Evolutionary conservation across 768 basidiomycete genomes (phyloP).

Genomic region (Auricularia heimuer): DNA sequence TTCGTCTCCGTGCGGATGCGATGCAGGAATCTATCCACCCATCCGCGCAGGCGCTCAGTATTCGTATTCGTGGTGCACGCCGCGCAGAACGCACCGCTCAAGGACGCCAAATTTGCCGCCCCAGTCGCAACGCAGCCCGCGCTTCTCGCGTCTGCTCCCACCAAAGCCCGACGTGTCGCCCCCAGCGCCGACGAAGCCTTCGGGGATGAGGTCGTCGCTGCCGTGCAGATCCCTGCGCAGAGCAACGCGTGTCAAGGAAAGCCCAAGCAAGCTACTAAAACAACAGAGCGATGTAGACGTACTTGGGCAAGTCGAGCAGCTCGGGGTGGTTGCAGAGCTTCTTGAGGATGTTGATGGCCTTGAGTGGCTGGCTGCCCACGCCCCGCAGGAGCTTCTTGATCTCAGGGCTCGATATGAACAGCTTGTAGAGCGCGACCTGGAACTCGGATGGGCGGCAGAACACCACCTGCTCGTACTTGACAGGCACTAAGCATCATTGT

Average conservation of each 20-base stretch:
- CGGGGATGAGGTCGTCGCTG: constrained; percentile 71
- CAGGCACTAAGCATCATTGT: constrained; percentile 56
- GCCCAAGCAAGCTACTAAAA: too few species aligned
- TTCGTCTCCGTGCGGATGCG: constrained; percentile 70
- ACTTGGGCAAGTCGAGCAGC: constrained; percentile 63
- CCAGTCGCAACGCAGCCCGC: constrained; percentile 65
- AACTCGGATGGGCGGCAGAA: constrained; percentile 82
- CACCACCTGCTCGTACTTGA: constrained; percentile 98
- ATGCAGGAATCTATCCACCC: constrained; percentile 59
- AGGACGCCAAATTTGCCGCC: constrained; percentile 88
- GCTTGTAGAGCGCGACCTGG: constrained; percentile 74
- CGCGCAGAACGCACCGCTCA: constrained; percentile 52
- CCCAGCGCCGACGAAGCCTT: constrained; percentile 51
- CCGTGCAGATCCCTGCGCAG: constrained; percentile 58
- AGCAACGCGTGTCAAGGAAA: too few species aligned
- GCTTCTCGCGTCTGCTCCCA: constrained; percentile 24
- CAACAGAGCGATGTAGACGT: too few species aligned
- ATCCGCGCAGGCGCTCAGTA: background rate
- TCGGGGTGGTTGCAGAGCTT: constrained; percentile 96
- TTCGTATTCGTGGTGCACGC: too few species aligned
- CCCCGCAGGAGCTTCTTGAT: constrained; percentile 86
- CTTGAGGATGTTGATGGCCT: constrained; percentile 89
- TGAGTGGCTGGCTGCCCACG: constrained; percentile 83
- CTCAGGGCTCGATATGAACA: constrained; percentile 88
- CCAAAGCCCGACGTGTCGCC: constrained; percentile 24